Evolutionary conservation across 2,329 filamentous ascomycete species (phyloP), one percentile per base, ranked within the genome.

Genomic region (Sarocladiaceae sp.): DNA sequence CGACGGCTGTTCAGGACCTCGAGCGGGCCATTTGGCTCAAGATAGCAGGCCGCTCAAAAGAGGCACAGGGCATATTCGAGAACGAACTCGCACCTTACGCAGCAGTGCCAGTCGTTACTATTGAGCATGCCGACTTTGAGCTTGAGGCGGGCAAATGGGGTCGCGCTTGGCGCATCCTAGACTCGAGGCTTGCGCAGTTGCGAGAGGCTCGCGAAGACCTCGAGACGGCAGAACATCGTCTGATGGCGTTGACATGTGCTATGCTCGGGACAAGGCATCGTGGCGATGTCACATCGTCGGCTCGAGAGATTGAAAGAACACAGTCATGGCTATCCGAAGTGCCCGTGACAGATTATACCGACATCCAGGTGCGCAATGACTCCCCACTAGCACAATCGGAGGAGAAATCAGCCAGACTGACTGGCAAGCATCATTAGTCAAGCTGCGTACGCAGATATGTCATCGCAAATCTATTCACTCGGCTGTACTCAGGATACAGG

Each of bases 21-120:
- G 31, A 33, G 31, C 31, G n/a, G 9, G 31, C 31, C 31, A 33
- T 33, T 16, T 33, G 31, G 31, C 31, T 33, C 31, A 33, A 33
- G 31, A 33, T 16, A 33, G 31, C 31, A 16, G 31, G 31, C 6
- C 31, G 7, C 6, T 6, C 31, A 15, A 15, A 9, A 9, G 31
- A 33, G 16, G 31, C 31, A 10, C 12, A 15, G 16, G 31, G 11
- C 31, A 33, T 15, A 9, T 33, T 33, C 15, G 31, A 33, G 31
- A 15, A 33, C 16, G 31, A 9, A 15, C 31, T 33, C 31, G 16
- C 6, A 15, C 31, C 31, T 9, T 33, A n/a, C 6, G 31, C 31
- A 33, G 15, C 31, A 9, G 31, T 33, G 12, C 31, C 31, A 6
- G 31, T 33, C 15, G 31, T 33, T 16, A 15, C 31, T 6, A 33